A percentile compares a stretch with the other conserved stretches of the same genome.
phyloP scores from a whole-genome alignment of 1,284 basidiomycete genomes.

The Ganoderma lingzhi region DNA sequence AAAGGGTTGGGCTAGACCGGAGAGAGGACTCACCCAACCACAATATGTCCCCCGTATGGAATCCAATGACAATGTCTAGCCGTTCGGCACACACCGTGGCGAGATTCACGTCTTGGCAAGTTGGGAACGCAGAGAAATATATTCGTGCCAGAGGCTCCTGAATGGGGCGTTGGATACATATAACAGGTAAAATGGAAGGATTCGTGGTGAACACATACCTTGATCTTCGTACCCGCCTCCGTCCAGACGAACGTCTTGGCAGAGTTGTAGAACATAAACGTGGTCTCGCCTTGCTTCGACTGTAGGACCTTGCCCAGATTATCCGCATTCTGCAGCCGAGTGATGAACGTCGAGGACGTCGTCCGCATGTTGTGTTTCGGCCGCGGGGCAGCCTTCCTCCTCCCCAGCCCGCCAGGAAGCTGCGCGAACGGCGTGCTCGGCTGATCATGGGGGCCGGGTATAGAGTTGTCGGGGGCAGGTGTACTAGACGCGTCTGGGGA shows the following conservation, averaged over 20 bases:
- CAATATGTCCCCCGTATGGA: conserved; percentile 90
- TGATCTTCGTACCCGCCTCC: conserved; percentile 80
- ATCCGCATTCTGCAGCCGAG: conserved; percentile 82
- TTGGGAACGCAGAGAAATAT: conserved; percentile 87
- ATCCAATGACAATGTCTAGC: conserved; percentile 93
- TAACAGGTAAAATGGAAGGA: background rate
- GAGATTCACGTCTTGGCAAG: conserved; percentile 89
- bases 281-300: conserved; percentile 82
- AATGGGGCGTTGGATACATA: conserved; percentile 5
- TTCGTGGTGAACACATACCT: conserved; percentile 60
- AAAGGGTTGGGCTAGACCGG: conserved; percentile 4
- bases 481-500: conserved; percentile 52
- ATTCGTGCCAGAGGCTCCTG: conserved; percentile 90
- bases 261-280: conserved; percentile 86
- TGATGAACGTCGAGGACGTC: conserved; percentile 90
- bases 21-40: conserved; percentile 75
- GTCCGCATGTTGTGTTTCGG: conserved; percentile 91
- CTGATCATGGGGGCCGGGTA: conserved; percentile 47
- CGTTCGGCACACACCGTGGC: conserved; percentile 80
- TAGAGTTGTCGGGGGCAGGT: conserved; percentile 39
- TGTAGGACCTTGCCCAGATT: conserved; percentile 78
- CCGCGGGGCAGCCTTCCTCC: conserved; percentile 70
- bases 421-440: conserved; percentile 55
- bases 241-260: conserved; percentile 85
- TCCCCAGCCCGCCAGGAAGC: conserved; percentile 48